phyloP scores from a whole-genome alignment of 176 grass and related monocot genomes.

The Triticum turgidum region DNA sequence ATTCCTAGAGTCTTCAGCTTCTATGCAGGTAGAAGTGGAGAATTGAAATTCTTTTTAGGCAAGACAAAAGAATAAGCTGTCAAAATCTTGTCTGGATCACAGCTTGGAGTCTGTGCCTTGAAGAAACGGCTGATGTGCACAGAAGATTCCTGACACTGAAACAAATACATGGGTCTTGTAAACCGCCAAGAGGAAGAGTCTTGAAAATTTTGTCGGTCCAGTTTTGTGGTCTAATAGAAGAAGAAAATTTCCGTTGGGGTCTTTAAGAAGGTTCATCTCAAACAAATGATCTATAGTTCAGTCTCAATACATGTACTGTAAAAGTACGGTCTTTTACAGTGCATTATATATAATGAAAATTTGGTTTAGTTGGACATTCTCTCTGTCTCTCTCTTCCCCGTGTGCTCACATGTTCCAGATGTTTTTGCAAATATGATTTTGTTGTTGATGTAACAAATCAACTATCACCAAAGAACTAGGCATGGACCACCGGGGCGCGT shows the following conservation, averaged over 20 bases:
- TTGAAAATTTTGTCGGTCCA: slow-evolving; percentile 63
- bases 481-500: no score
- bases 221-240: slow-evolving; percentile 69
- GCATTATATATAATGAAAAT: slow-evolving; percentile 61
- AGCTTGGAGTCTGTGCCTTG: slow-evolving; percentile 26
- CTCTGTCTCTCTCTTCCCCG: not conserved
- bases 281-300: slow-evolving; percentile 50
- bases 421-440: not conserved
- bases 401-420: no score
- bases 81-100: slow-evolving; percentile 14
- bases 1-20: slow-evolving; percentile 28
- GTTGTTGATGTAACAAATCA: no score
- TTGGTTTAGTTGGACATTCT: slow-evolving; percentile 31
- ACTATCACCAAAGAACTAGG: no score
- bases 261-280: slow-evolving; percentile 42
- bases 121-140: slow-evolving; percentile 39
- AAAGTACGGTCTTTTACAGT: slow-evolving; percentile 42
- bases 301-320: slow-evolving; percentile 51
- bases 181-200: slow-evolving; percentile 41
- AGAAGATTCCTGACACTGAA: slow-evolving; percentile 36
- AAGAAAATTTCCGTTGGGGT: slow-evolving; percentile 41
- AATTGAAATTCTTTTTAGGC: slow-evolving; percentile 39
- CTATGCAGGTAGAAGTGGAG: slow-evolving; percentile 26
- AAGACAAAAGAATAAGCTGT: slow-evolving; percentile 30
- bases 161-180: slow-evolving; percentile 33